Percentiles rank a stretch among this genome's conserved stretches.
These are phyloP conservation scores for Cajanus cajan DNA, from an alignment of 306 rosid genomes.

Conservation along the genomic window DNA sequence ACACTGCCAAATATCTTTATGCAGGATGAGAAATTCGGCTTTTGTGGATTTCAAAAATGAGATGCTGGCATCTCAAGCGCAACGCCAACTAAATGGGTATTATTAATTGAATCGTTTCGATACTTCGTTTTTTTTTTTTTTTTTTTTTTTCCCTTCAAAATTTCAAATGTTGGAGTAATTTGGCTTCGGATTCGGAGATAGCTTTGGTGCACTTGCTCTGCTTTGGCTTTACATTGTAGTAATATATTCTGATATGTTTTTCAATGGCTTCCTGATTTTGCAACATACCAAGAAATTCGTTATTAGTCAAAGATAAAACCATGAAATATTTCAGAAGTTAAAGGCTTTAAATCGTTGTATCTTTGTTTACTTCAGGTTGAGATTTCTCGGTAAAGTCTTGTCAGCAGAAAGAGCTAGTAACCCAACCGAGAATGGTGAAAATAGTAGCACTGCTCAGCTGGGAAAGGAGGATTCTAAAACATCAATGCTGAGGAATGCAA, in stretches of 20 bases:
- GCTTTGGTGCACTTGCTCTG: neutral
- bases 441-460: conserved; percentile 31
- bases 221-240: neutral
- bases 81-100: conserved; percentile 75
- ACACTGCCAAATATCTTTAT: neutral
- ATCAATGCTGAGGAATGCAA: conserved; percentile 28
- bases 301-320: neutral
- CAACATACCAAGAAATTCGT: neutral
- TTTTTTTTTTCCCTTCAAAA: neutral
- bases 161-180: neutral
- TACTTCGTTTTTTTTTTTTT: too few relatives aligned
- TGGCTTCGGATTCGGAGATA: neutral
- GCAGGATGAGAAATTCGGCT: conserved; percentile 77
- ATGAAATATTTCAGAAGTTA: neutral
- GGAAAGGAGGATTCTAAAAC: conserved; percentile 44
- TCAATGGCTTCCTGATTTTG: neutral
- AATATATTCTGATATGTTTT: neutral
- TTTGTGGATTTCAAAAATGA: conserved; percentile 72
- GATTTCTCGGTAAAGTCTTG: conserved; percentile 81
- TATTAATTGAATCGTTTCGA: neutral
- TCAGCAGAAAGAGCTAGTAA: conserved; percentile 69
- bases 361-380: conserved; percentile 54
- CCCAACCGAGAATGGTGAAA: conserved; percentile 36
- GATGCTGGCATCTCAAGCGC: conserved; percentile 71
- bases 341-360: conserved; percentile 14